These are phyloP conservation scores for Cylindrotheca closterium DNA, from an alignment of 108 stramenopile genomes.

Conservation along the genomic window DNA sequence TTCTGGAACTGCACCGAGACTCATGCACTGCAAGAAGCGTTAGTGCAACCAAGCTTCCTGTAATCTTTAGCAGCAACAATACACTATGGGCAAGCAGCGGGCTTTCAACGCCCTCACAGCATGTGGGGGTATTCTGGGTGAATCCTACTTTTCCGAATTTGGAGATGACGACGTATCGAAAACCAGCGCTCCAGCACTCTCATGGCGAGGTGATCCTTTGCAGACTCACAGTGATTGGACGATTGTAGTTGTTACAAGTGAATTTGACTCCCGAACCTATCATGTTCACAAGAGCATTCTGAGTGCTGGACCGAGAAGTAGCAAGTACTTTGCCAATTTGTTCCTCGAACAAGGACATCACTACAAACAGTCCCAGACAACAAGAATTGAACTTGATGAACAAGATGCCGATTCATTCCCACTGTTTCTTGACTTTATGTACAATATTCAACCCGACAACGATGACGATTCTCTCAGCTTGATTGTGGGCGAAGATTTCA, in stretches of 20 bases:
- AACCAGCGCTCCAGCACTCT: slow-evolving; percentile 1
- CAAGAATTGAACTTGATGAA: slow-evolving; percentile 43
- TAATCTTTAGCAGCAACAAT: too few relatives aligned
- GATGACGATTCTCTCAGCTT: slow-evolving; percentile 25
- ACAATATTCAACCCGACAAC: slow-evolving; percentile 11
- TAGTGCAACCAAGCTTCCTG: too few relatives aligned
- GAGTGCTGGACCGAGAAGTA: slow-evolving; percentile 29
- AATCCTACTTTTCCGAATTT: slow-evolving; percentile 25
- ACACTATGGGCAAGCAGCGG: background rate
- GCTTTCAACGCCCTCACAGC: slow-evolving; percentile 2
- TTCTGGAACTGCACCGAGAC: too few relatives aligned
- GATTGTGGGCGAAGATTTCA: slow-evolving; percentile 27
- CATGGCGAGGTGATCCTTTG: slow-evolving; percentile 44
- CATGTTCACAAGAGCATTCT: slow-evolving; percentile 47
- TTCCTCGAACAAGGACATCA: slow-evolving; percentile 13
- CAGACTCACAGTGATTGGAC: slow-evolving; percentile 43
- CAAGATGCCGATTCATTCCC: slow-evolving; percentile 46
- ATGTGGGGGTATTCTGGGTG: slow-evolving; percentile 18
- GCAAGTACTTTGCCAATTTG: slow-evolving; percentile 36
- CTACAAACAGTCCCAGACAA: slow-evolving; percentile 25
- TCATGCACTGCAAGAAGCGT: too few relatives aligned
- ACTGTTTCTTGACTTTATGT: slow-evolving; percentile 46
- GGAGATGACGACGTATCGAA: slow-evolving; percentile 29
- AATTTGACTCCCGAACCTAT: slow-evolving; percentile 35
- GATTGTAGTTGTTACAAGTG: slow-evolving; percentile 40